Base-by-base conservation (phyloP, 169 alveolate genomes). In the Babesia ovis region DNA sequence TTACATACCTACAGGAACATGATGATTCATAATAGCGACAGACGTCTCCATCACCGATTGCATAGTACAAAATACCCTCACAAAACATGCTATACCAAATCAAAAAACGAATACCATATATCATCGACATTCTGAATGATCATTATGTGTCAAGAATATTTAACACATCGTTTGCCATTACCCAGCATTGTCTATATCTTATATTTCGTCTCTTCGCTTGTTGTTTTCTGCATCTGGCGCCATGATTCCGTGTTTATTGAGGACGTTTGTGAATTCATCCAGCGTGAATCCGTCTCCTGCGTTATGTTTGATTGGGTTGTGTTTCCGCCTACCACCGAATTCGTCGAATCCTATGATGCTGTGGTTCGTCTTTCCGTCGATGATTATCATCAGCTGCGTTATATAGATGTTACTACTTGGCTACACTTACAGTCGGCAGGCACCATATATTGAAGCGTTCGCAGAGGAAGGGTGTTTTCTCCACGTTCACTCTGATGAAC, bases 401-500 rank as follows among this genome's bases (percentile, higher is more conserved):
- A 11, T 0, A 5, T 68, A 4, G 12, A 1, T 0, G 34, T 6
- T 41, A 39, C 5, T 4, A 11, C 0, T 3, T 8, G 25, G 0
- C 3, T 35, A 6, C 43, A 61, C 84, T 67, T 77, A 89, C 85
- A 12, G 93, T 89, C 18, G 93, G 93, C 3, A 89, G 67, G 60
- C 93, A 89, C 93, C 93, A 89, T 9, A 89, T 89, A 58, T 89
- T 89, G 60, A 89, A 85, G 41, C 90, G 66, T 32, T 89, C 91
- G 60, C 91, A 89, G 35, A 89, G 74, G 68, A 84, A 89, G 54
- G 93, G 93, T 45, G 91, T 73, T 20, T 70, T 79, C 46, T 89
- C 93, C 1, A 59, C 93, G 74, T 89, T 89, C 20, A 89, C 89
- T 50, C 79, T 84, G 43, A 89, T 48, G 73, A 89, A 89, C 61